These are phyloP conservation scores for Rhynchospora breviuscula DNA, from an alignment of 176 grass and related monocot species.

Conservation along the genomic window DNA sequence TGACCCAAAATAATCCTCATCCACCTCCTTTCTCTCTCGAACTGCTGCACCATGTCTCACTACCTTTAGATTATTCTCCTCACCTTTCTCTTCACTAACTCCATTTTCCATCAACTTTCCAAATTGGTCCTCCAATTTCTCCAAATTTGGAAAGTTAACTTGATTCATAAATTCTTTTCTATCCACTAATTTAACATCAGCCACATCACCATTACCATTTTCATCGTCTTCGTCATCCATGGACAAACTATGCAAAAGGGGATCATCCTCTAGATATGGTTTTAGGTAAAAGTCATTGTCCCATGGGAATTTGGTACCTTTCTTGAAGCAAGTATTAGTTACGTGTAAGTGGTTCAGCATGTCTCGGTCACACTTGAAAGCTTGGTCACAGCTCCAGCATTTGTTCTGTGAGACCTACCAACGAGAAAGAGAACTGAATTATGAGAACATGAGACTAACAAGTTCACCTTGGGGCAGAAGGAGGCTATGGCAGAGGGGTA, in stretches of 20 bases:
- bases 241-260: conserved; percentile 72
- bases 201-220: conserved; percentile 37
- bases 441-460: too few species aligned
- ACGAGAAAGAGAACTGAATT: background rate
- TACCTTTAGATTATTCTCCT: conserved; percentile 47
- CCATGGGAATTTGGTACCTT: conserved; percentile 50
- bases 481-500: too few species aligned
- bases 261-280: conserved; percentile 71
- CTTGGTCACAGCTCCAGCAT: conserved; percentile 55
- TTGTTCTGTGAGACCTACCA: conserved; percentile 68
- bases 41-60: conserved; percentile 43
- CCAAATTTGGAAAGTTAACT: conserved; percentile 3
- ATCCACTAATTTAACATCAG: conserved; percentile 32
- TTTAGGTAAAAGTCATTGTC: conserved; percentile 63
- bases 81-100: conserved; percentile 14
- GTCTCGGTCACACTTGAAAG: conserved; percentile 33
- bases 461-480: too few species aligned
- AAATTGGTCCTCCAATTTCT: conserved; percentile 8
- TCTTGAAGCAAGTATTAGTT: conserved; percentile 17
- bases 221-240: conserved; percentile 47
- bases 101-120: conserved; percentile 25
- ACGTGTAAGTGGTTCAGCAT: conserved; percentile 38
- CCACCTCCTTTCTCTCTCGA: conserved; percentile 60
- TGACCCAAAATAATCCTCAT: conserved; percentile 82
- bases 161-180: conserved; percentile 35